Base-by-base conservation (phyloP, 73 alveolate species). In the Stentor coeruleus region DNA sequence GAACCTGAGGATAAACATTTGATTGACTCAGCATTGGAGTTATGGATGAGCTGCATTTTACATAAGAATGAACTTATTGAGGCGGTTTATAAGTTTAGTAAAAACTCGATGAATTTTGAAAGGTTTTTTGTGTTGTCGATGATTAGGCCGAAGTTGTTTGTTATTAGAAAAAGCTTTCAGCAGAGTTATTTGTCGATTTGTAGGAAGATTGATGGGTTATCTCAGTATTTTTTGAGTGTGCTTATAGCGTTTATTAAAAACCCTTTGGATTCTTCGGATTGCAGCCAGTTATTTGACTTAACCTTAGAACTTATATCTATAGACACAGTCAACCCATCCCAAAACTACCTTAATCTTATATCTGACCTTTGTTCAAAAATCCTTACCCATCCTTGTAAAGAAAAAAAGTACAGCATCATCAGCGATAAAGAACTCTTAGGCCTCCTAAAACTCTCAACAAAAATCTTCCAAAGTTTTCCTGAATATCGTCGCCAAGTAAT, bases 1-100 rank as follows among this genome's bases (percentile, higher is more conserved):
- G 93, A 87, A 37, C 74, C 80, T 4, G 93, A 87, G 39, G 93
- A 87, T 38, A 87, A 88, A 84, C 59, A 28, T 1, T 84, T 87
- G 39, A 81, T 87, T 39, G 93, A 87, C 36, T 85, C 59, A 37
- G 83, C 91, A 49, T 36, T 87, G 15, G 66, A 30, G 66, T 74
- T 73, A 85, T 85, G 38, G 82, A 59, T 20, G 58, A 82, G 35
- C 60, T 87, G 81, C 39, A 58, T 4, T 81, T 77, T 85, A 66
- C 72, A 75, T n/a, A 40, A 39, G 39, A 37, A 37, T 2, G 31
- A 75, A 36, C 59, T 75, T 20, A 14, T 75, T 26, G n/a, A 31
- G 38, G 14, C 26, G 0, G 35, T 75, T 20, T 75, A 75, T 33
- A 35, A 75, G 2, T 75, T 26, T 2, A 26, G n/a, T n/a, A n/a